Conservation (phyloP, 1,284 basidiomycete genomes). For the Ustilago shanxiensis region DNA sequence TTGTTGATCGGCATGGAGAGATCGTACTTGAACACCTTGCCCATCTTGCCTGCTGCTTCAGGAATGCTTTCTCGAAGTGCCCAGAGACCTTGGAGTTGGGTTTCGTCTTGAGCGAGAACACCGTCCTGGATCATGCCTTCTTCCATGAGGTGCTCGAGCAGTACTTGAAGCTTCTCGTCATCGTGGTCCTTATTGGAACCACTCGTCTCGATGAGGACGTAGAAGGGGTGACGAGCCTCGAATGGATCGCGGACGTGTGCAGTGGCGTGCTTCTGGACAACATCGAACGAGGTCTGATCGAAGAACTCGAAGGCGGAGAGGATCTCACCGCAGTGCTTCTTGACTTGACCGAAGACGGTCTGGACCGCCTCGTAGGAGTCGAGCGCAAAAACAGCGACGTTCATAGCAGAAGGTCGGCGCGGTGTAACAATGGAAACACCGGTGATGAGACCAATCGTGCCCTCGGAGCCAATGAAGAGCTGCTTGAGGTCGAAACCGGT, state of each 20-base stretch:
- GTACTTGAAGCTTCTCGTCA: slow-evolving; percentile 89
- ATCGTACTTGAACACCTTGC: slow-evolving; percentile 98
- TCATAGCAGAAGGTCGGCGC: slow-evolving; percentile 77
- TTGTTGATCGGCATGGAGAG: slow-evolving; percentile 88
- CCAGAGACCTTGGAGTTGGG: slow-evolving; percentile 92
- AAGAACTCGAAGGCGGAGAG: slow-evolving; percentile 98
- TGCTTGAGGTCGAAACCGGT: slow-evolving; percentile 99
- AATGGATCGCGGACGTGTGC: slow-evolving; percentile 71
- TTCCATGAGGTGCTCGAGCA: slow-evolving; percentile 85
- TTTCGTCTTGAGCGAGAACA: slow-evolving; percentile 90
- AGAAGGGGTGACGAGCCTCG: slow-evolving; percentile 71
- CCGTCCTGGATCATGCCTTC: slow-evolving; percentile 87
- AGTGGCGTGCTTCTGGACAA: slow-evolving; percentile 77
- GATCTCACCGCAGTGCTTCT: slow-evolving; percentile 88
- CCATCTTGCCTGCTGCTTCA: slow-evolving; percentile 92
- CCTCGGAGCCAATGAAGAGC: slow-evolving; percentile 97
- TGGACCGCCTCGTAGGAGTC: slow-evolving; percentile 75
- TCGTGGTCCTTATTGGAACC: slow-evolving; percentile 95
- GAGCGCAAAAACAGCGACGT: slow-evolving; percentile 75
- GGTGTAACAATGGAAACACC: slow-evolving; percentile 96
- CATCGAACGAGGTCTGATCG: slow-evolving; percentile 86
- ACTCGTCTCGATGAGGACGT: slow-evolving; percentile 92
- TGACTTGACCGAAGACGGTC: slow-evolving; percentile 74
- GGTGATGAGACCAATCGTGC: slow-evolving; percentile 94
- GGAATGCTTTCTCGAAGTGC: slow-evolving; percentile 92